A percentile compares a stretch with the other conserved stretches of the same genome.
Conservation (phyloP, 2,329 filamentous ascomycete genomes). For the Lasiodiplodia citricola region DNA sequence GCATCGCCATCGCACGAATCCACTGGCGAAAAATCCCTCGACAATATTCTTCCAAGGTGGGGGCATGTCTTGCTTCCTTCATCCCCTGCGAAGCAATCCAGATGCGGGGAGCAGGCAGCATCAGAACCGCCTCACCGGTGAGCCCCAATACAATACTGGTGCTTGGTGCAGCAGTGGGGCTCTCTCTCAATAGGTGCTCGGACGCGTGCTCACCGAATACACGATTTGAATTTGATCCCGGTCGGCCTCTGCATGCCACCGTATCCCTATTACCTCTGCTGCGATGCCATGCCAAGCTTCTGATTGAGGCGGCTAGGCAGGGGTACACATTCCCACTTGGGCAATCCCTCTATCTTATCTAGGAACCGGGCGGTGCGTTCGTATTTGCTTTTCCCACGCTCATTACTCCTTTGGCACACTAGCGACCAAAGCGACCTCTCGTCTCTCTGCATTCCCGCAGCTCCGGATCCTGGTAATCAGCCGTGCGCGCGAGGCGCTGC, state of each 20-base stretch:
- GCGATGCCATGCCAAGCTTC: slow-evolving; percentile 19
- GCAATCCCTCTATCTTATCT: slow-evolving; percentile 20
- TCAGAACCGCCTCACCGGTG: slow-evolving; percentile 24
- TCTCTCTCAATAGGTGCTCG: slow-evolving; percentile 19
- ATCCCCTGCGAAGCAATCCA: not conserved
- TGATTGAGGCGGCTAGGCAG: slow-evolving; percentile 9
- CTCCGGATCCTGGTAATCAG: slow-evolving; percentile 15
- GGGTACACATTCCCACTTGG: slow-evolving; percentile 16
- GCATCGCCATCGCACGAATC: not conserved
- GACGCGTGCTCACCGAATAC: slow-evolving; percentile 19
- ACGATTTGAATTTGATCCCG: slow-evolving; percentile 22
- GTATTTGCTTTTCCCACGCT: slow-evolving; percentile 15
- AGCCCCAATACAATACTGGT: slow-evolving; percentile 18
- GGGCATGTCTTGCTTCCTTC: not conserved
- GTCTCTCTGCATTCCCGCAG: slow-evolving; percentile 2
- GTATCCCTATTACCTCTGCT: slow-evolving; percentile 4
- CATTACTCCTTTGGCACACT: slow-evolving; percentile 16
- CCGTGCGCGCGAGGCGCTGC: slow-evolving; percentile 15
- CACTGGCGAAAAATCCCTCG: slow-evolving; percentile 11
- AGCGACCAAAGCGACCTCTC: slow-evolving; percentile 17
- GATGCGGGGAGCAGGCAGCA: slow-evolving; percentile 20
- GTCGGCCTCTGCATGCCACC: slow-evolving; percentile 15
- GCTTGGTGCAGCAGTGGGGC: slow-evolving; percentile 18
- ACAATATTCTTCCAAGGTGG: not conserved
- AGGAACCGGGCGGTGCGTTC: slow-evolving; percentile 12